phyloP scores from a whole-genome alignment of 352 stramenopile genomes.

The Aphanomyces euteiches region DNA sequence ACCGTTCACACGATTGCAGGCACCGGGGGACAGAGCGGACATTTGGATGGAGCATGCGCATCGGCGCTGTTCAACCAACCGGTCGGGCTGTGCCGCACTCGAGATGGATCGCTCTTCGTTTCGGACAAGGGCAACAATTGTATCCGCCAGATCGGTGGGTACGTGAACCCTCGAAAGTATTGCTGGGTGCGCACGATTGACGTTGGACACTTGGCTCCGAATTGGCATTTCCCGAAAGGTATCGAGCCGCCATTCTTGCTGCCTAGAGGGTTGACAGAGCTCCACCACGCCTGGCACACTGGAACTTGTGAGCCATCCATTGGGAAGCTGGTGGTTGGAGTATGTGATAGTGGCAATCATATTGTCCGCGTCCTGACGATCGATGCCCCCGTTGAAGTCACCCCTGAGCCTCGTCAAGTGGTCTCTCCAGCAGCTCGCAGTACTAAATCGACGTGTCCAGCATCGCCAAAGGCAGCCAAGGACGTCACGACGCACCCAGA shows the following conservation, averaged over 20 bases:
- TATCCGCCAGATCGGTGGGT: slow-evolving; percentile 43
- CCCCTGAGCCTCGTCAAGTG: slow-evolving; percentile 39
- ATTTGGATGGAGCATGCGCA: slow-evolving; percentile 39
- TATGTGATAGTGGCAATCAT: slow-evolving; percentile 36
- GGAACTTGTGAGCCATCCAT: background rate
- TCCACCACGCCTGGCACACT: slow-evolving; percentile 20
- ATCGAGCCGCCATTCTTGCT: slow-evolving; percentile 21
- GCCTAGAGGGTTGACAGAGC: slow-evolving; percentile 8
- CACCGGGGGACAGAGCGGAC: slow-evolving; percentile 29
- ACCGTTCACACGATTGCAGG: slow-evolving; percentile 24
- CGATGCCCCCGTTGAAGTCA: slow-evolving; percentile 28
- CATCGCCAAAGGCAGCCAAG: too few relatives aligned
- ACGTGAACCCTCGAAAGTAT: slow-evolving; percentile 33
- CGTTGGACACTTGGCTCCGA: slow-evolving; percentile 29
- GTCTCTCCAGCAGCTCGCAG: slow-evolving; percentile 25
- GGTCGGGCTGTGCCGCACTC: slow-evolving; percentile 37
- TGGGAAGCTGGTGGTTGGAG: slow-evolving; percentile 21
- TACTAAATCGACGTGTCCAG: too few relatives aligned
- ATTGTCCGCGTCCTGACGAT: slow-evolving; percentile 27
- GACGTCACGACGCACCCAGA: too few relatives aligned
- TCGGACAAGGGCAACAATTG: slow-evolving; percentile 44
- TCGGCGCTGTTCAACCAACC: slow-evolving; percentile 42
- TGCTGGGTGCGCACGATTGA: slow-evolving; percentile 47
- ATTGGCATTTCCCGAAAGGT: slow-evolving; percentile 1
- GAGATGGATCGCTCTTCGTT: slow-evolving; percentile 41